These are phyloP conservation scores for Corinectria fuckeliana DNA, from an alignment of 2,329 filamentous ascomycete species.

Conservation along the genomic window DNA sequence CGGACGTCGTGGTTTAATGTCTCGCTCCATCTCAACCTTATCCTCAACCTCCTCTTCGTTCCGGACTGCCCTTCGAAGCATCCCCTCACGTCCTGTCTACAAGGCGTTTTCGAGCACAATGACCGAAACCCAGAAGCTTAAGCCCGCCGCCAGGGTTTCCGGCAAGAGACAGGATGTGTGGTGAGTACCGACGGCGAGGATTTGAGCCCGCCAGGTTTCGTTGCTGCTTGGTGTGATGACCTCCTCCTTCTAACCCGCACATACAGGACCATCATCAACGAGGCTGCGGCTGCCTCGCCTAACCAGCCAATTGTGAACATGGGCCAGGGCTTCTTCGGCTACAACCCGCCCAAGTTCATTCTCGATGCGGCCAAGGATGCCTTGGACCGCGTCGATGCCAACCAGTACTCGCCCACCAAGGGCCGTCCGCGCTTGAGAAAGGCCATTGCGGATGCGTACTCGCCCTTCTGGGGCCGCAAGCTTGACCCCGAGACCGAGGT, in stretches of 20 bases:
- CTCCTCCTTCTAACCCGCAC: neutral
- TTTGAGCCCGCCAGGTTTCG: too few relatives aligned
- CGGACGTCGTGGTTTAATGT: conserved; percentile 31
- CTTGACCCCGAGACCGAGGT: conserved; percentile 92
- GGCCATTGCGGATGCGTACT: conserved; percentile 91
- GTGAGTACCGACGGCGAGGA: conserved; percentile 42
- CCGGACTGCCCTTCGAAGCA: conserved; percentile 28
- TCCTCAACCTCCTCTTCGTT: conserved; percentile 29
- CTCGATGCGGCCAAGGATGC: conserved; percentile 90
- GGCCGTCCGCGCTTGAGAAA: conserved; percentile 90
- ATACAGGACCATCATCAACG: conserved; percentile 69
- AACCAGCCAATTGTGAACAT: conserved; percentile 70
- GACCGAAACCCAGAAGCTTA: conserved; percentile 53
- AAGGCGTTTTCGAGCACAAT: conserved; percentile 45
- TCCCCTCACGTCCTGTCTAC: conserved; percentile 25
- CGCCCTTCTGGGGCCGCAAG: conserved; percentile 81
- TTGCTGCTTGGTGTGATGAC: neutral
- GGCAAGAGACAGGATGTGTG: conserved; percentile 60
- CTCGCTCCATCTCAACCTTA: conserved; percentile 38
- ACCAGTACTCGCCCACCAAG: conserved; percentile 97
- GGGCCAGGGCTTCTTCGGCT: conserved; percentile 80
- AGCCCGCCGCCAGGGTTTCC: conserved; percentile 57
- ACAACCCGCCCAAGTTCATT: conserved; percentile 92
- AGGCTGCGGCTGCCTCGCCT: conserved; percentile 67
- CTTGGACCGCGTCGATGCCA: conserved; percentile 91